Base-by-base conservation (phyloP, 2,329 filamentous ascomycete genomes). In the Botrytis porri region DNA sequence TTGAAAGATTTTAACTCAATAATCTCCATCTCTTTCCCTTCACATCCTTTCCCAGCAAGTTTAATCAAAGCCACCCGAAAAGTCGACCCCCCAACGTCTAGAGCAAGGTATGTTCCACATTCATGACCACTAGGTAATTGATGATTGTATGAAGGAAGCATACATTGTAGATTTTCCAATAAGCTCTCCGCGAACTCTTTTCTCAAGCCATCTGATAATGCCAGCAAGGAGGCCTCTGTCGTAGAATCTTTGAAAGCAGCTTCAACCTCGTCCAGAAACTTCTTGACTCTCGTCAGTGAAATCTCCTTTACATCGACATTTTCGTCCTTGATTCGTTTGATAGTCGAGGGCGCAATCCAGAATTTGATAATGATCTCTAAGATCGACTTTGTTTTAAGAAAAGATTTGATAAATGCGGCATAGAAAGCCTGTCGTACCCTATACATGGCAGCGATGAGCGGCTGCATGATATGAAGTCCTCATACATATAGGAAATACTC, bases 61-160 rank as follows among this genome's bases (percentile, higher is more conserved):
- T 90, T 85, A 63, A 92, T 88, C 76, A 92, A 79, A 9, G 88
- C 90, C 43, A 92, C 88, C 70, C 90, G 85, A 74, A 92, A 82
- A 18, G 89, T 92, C 54, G 90, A 92, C 2, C 90, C 90, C 54
- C 90, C 90, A n/a, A 92, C 88, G 79, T 92, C 90, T 54, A 91
- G 83, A 35, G 89, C 88, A 70, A 92, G 82, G 79, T 86, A 91
- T 70, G 85, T 86, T 39, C 90, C 90, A 61, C 79, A 80, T 78
- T 92, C 90, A 64, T 83, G 80, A 69, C 90, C 90, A n/a, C 82
- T 85, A 1, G 90, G 90, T 9, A 92, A 83, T 76, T 88, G 86
- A 77, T 90, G 86, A 82, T 87, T 91, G 82, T 89, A 91, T 20
- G 89, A 90, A 3, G 89, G 89, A 32, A 91, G 84, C 89, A 91